Base-by-base conservation (phyloP, 2,329 filamentous ascomycete species). In the Boeremia lycopersici region DNA sequence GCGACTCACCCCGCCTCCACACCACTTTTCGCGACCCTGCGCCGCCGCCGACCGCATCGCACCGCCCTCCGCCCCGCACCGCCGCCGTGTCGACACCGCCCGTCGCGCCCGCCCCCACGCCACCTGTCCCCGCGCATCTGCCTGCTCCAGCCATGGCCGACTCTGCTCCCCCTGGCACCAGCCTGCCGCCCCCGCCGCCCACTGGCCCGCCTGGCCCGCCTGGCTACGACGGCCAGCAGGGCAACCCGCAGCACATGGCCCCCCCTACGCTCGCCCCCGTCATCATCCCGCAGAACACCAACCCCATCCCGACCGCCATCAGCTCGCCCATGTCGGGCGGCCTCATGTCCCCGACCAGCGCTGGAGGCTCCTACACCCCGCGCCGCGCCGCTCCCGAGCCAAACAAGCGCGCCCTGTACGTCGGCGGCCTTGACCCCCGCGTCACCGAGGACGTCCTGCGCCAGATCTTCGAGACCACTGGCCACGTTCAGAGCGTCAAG, bases 391-490 rank as follows among this genome's bases (percentile, higher is more conserved):
- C 95, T 47, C 95, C 95, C 51, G 95, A 99, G 81, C 95, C 95
- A 61, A 99, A 99, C 82, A 99, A 99, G 86, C 87, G 95, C 72
- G 95, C 95, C 53, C 81, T 99, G 59, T 99, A 99, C 72, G 91
- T 99, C 55, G 95, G 95, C 61, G 95, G 95, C 50, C 82, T 99
- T 65, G 95, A 99, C 75, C 91, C 93, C 69, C 86, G 95, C 64
- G 93, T 98, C 60, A 97, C 93, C 29, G 93, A 98, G 78, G 93
- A 98, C 73, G 91, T 98, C 52, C 79, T 98, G 76, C 91, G 92
- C 72, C 93, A 98, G 77, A 98, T 98, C 69, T 99, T 99, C 72
- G 95, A 99, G 82, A 99, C 95, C 6, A 97, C 93, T 56, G 95
- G 95, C 53, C 95, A 99, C 78, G 95, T 99, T 62, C 89, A 96